Evolutionary conservation across 1,284 basidiomycete species (phyloP), one percentile per base, ranked within the genome.

Genomic region (Prillingera fragicola): DNA sequence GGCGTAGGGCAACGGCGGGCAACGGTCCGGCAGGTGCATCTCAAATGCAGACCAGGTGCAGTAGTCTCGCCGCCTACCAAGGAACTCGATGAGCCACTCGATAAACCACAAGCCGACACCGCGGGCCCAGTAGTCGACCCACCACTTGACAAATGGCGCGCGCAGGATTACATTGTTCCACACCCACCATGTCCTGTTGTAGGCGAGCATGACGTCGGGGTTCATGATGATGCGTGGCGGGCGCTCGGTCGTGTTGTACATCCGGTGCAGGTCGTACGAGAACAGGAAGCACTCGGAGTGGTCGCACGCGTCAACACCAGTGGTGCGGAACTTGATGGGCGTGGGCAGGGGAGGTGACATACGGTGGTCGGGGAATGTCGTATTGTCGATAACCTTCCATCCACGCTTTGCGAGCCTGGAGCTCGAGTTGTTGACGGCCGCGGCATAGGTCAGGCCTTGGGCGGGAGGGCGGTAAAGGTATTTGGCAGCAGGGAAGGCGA

Each of bases 281-380:
- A 77, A 66, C 38, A 78, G 57, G 65, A 79, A 78, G 28, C 74
- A 78, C 63, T 81, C 79, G 18, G 73, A 75, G 29, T 76, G 75
- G 55, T 72, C 75, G 60, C 79, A 81, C 43, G 75, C 73, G 8
- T 58, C 65, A 18, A 65, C 52, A 1, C 48, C 56, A 10, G 74
- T 74, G 10, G 69, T 52, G 27, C 79, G 75, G 70, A 81, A 81
- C 1, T 56, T 49, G 34, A 77, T 53, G 4, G 70, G 78, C 52
- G 23, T 69, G 63, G 35, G 67, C 70, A 52, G 63, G 36, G 48
- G 69, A 54, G 42, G 74, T 51, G 48, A 73, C 61, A 41, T 59
- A 45, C 32, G 57, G 48, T 41, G 57, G 52, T 47, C 52, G 36
- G 48, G 60, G 46, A 50, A 70, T 13, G 60, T 59, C 25, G 58